Base-by-base conservation (phyloP, 352 stramenopile species). In the Thalassiosira livingstoniorum region DNA sequence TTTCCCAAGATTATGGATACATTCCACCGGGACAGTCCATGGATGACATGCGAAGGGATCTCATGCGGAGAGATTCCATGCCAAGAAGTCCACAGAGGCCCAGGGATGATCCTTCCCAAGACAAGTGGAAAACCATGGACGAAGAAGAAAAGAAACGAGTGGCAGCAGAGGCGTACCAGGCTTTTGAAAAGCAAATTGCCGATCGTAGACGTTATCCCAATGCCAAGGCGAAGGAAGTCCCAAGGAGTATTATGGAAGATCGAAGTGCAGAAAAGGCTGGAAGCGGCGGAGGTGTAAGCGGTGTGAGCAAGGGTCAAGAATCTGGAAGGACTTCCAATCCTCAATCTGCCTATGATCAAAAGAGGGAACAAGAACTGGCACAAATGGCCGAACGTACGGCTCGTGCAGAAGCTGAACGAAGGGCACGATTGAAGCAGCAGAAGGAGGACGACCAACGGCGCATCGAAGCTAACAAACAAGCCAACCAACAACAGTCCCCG, bases 91-190 rank as follows among this genome's bases (percentile, higher is more conserved):
- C n/a, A n/a, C n/a, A n/a, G n/a, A n/a, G n/a, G n/a, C n/a, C n/a
- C n/a, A n/a, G n/a, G n/a, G 62, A 83, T 21, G 80, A 85, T 57
- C 15, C 73, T 31, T n/a, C n/a, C n/a, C 80, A 80, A 42, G 57
- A 73, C 39, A 87, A 87, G 64, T 87, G 80, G 80, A 45, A 53
- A 57, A 74, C 53, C 58, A 45, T 87, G 47, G 80, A 82, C 27
- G 80, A 87, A 13, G 42, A 31, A 4, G 80, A 87, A 64, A 87
- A 87, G 66, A 87, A 82, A 60, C 68, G 80, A 13, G 75, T 87
- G 13, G 80, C 80, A 39, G 75, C 80, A 58, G 68, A 87, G 45
- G 80, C 80, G 0, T 87, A 87, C 53, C 73, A 78, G 63, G 75
- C 80, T 58, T 87, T 87, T 70, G 80, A 87, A 61, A 87, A 82